Percentiles rank a stretch among this genome's conserved stretches.
Conservation (phyloP, 305 asterid genomes). For the Solanum hybrid region DNA sequence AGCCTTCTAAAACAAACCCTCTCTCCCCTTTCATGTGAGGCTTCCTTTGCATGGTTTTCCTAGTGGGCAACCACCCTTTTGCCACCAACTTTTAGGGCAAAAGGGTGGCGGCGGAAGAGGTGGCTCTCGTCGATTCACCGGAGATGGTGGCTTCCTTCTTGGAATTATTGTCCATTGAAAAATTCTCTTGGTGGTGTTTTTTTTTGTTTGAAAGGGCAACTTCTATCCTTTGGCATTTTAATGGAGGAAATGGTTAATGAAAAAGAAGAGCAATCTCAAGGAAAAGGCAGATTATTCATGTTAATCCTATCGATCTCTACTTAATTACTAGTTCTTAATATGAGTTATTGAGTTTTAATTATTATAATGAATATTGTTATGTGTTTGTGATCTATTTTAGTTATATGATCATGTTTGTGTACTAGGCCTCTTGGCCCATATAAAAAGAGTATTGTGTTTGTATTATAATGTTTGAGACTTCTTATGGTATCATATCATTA, state of each 20-base stretch:
- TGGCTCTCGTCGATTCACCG: neutral
- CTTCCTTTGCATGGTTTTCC: neutral
- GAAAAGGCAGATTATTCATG: conserved; percentile 30
- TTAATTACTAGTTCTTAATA: neutral
- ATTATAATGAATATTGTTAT: neutral
- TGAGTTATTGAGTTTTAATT: neutral
- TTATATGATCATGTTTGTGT: neutral
- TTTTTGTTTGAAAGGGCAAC: conserved; percentile 17
- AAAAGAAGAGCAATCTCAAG: conserved; percentile 17
- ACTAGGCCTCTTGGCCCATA: neutral
- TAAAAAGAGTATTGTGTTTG: neutral
- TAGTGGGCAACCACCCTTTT: neutral
- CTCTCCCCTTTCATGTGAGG: conserved; percentile 7
- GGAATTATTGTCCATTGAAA: neutral
- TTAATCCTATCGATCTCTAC: neutral
- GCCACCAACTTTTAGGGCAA: neutral
- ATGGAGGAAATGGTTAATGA: neutral
- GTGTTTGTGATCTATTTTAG: neutral
- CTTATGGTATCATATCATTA: neutral
- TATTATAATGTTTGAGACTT: neutral
- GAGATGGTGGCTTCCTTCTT: neutral
- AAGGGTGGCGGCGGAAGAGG: neutral
- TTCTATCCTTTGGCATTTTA: conserved; percentile 42
- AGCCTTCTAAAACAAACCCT: conserved; percentile 2
- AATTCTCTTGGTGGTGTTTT: neutral